These are phyloP conservation scores for Rugonectria rugulosa DNA, from an alignment of 2,329 filamentous ascomycete species.

Conservation along the genomic window DNA sequence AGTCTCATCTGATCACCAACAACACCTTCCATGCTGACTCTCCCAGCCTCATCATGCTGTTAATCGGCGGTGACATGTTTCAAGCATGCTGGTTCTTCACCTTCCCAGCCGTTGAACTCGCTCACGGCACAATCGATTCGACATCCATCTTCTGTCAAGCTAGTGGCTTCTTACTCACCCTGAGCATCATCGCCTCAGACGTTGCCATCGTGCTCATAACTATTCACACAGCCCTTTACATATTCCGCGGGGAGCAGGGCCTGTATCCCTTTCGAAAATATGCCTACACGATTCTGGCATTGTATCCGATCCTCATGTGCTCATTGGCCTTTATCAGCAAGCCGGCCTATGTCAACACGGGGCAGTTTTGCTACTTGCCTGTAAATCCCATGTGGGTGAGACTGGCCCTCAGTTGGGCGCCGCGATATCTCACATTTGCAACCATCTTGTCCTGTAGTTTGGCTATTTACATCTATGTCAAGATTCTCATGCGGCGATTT, in stretches of 20 bases:
- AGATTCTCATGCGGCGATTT: conserved; percentile 52
- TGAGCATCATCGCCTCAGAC: conserved; percentile 75
- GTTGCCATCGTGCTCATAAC: conserved; percentile 76
- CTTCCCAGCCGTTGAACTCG: conserved; percentile 67
- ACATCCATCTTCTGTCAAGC: conserved; percentile 69
- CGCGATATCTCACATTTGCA: conserved; percentile 73
- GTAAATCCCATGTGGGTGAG: conserved; percentile 73
- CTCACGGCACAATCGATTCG: conserved; percentile 57
- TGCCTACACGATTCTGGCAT: conserved; percentile 64
- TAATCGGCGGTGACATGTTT: conserved; percentile 76
- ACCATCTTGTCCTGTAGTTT: conserved; percentile 71
- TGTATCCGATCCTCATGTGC: conserved; percentile 67
- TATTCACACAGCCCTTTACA: conserved; percentile 75
- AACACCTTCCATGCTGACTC: conserved; percentile 17
- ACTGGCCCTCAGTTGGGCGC: conserved; percentile 74
- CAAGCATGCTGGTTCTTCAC: conserved; percentile 74
- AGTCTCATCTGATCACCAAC: conserved; percentile 38
- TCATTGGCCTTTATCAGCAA: conserved; percentile 69
- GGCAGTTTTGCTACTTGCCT: conserved; percentile 75
- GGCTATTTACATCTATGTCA: conserved; percentile 75
- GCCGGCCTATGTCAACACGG: conserved; percentile 66
- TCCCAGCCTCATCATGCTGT: conserved; percentile 74
- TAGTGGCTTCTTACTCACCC: conserved; percentile 71
- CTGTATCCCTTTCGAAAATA: conserved; percentile 71
- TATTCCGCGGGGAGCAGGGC: conserved; percentile 70